A percentile compares a stretch with the other conserved stretches of the same genome.
phyloP scores from a whole-genome alignment of 2,329 filamentous ascomycete genomes.

The Colletotrichum sp. region DNA sequence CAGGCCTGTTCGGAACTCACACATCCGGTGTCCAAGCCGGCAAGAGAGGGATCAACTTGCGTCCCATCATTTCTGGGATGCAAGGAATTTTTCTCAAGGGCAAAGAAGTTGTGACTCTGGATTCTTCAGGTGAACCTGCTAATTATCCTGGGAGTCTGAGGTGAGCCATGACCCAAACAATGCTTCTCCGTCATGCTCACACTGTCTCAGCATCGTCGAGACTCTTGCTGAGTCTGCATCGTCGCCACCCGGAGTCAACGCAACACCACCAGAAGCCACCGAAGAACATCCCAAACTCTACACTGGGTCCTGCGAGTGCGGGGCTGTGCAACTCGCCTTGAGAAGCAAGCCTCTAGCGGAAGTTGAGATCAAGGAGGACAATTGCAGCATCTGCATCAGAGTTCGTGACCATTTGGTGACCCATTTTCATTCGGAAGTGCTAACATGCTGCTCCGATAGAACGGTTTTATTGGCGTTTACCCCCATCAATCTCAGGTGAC shows the following conservation, averaged over 20 bases:
- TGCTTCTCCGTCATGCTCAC: background rate
- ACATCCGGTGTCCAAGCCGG: slow-evolving; percentile 22
- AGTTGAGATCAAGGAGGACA: slow-evolving; percentile 45
- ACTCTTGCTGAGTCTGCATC: background rate
- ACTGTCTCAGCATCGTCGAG: background rate
- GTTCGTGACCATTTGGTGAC: slow-evolving; percentile 11
- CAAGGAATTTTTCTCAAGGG: background rate
- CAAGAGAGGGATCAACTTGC: slow-evolving; percentile 26
- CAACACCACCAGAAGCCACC: background rate
- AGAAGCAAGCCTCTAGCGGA: slow-evolving; percentile 32
- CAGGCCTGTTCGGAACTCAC: slow-evolving; percentile 27
- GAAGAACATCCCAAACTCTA: slow-evolving; percentile 15
- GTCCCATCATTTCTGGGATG: background rate
- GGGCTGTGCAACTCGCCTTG: slow-evolving; percentile 24
- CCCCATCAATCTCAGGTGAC: slow-evolving; percentile 29
- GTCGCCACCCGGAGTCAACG: background rate
- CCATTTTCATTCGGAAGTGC: background rate
- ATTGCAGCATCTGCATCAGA: slow-evolving; percentile 37
- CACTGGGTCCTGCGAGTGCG: slow-evolving; percentile 29
- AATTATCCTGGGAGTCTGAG: background rate
- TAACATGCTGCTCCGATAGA: slow-evolving; percentile 11
- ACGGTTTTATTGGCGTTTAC: slow-evolving; percentile 30
- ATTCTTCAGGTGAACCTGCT: rapidly evolving
- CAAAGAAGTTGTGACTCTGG: background rate
- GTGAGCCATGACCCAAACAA: background rate